phyloP scores from a whole-genome alignment of 495 filamentous ascomycete genomes.

The Penicillium lividum region DNA sequence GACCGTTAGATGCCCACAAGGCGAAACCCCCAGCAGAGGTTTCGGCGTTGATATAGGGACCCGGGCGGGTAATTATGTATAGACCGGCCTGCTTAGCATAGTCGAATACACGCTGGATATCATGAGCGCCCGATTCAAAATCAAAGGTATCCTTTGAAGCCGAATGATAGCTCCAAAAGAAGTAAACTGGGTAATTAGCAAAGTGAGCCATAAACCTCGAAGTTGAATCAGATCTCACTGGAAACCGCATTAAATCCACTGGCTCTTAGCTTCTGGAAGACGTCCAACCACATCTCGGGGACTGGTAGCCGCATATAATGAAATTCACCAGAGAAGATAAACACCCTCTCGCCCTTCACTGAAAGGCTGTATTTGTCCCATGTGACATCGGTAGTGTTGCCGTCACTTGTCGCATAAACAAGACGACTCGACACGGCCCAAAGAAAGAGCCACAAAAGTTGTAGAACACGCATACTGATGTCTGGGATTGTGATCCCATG shows the following conservation, averaged over 20 bases:
- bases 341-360: slow-evolving; percentile 56
- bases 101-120: slow-evolving; percentile 55
- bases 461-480: slow-evolving; percentile 22
- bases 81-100: slow-evolving; percentile 57
- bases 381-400: slow-evolving; percentile 32
- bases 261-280: slow-evolving; percentile 64
- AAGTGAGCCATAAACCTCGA: neutral
- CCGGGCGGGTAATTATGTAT: slow-evolving; percentile 59
- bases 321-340: slow-evolving; percentile 60
- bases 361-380: slow-evolving; percentile 62
- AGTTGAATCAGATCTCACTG: slow-evolving; percentile 16
- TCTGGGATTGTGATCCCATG: neutral
- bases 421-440: slow-evolving; percentile 34
- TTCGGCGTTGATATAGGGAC: slow-evolving; percentile 61
- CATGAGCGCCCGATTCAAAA: slow-evolving; percentile 55
- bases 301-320: slow-evolving; percentile 59
- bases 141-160: slow-evolving; percentile 51
- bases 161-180: slow-evolving; percentile 59
- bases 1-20: slow-evolving; percentile 53
- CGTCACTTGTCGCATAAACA: slow-evolving; percentile 33
- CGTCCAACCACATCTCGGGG: slow-evolving; percentile 60
- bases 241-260: slow-evolving; percentile 57
- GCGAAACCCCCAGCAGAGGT: slow-evolving; percentile 52
- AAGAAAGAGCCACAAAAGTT: slow-evolving; percentile 31
- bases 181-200: slow-evolving; percentile 38